Evolutionary conservation across 768 basidiomycete species (phyloP), one percentile per base, ranked within the genome.

Genomic region (Mycena epipterygia): DNA sequence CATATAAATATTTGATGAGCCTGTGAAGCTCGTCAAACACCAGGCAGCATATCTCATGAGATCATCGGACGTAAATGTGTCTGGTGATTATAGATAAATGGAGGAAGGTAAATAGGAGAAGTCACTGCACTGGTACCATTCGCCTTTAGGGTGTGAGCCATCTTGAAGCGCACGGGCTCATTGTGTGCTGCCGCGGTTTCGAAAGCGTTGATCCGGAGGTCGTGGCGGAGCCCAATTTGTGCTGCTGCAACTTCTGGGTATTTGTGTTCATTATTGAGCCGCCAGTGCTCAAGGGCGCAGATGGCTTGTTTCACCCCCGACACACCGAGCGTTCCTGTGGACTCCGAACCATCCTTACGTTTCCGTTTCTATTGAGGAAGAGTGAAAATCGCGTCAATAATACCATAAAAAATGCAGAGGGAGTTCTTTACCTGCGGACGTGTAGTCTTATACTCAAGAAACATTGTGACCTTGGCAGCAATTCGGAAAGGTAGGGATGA

Each of bases 211-310:
- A 61, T 67, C 21, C 58, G 48, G 9, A 35, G 21, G 14, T 67
- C 66, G 8, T 29, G 19, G 7, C 66, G 58, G 3, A 68, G 52
- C 12, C 39, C 52, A 17, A 60, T 30, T 35, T 61, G 67, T 5
- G 67, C 59, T 0, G 5, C 58, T 1, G 58, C 59, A n/a, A 33
- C 33, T 9, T 61, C 51, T 3, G 30, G 30, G 19, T 68, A 68
- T 3, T n/a, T 35, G n/a, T 68, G 59, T n/a, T 60, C 51, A 42
- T 61, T 60, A 30, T 33, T 53, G 17, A 52, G 42, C 2, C 67
- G 67, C n/a, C 42, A 55, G 14, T 68, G 21, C 67, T 68, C 67
- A 11, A 68, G 67, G 2, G 67, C 67, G 0, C 51, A 59, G 25
- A 60, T 60, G n/a, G 58, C 37, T 30, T 66, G 64, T 39, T 66